Evolutionary conservation across 2,329 filamentous ascomycete species (phyloP).

Genomic region (Cladorrhinum sp.): DNA sequence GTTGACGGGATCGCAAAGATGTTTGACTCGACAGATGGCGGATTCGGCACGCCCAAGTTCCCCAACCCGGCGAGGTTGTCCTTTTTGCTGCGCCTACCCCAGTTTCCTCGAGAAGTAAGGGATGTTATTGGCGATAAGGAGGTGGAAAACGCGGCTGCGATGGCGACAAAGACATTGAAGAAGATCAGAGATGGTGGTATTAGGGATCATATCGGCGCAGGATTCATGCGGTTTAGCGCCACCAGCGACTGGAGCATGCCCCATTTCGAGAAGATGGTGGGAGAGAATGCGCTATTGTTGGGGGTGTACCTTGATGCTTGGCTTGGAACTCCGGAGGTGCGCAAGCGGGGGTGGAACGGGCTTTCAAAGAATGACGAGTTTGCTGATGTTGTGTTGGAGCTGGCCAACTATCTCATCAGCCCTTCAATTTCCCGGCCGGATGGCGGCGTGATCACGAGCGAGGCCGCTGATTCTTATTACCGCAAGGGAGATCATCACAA

Average conservation of each 20-base stretch:
- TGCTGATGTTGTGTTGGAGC: constrained; percentile 72
- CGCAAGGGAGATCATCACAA: constrained; percentile 73
- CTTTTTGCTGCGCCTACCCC: constrained; percentile 73
- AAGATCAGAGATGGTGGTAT: constrained; percentile 61
- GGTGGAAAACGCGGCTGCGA: constrained; percentile 67
- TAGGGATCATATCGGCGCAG: constrained; percentile 54
- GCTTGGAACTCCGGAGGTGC: constrained; percentile 41
- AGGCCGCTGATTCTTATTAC: constrained; percentile 83
- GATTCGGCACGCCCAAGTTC: constrained; percentile 89
- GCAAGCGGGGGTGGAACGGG: not conserved
- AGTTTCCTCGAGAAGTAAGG: constrained; percentile 67
- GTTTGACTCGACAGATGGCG: constrained; percentile 76
- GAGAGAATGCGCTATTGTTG: constrained; percentile 85
- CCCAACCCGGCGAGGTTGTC: constrained; percentile 80
- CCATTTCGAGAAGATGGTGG: constrained; percentile 96
- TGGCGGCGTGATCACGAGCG: constrained; percentile 82
- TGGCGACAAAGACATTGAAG: constrained; percentile 77
- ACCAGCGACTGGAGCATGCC: constrained; percentile 91
- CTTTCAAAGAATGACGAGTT: constrained; percentile 61
- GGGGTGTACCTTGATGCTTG: constrained; percentile 85
- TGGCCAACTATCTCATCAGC: constrained; percentile 81
- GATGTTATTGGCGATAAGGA: constrained; percentile 87
- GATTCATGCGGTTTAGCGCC: constrained; percentile 74
- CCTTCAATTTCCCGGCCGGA: constrained; percentile 61
- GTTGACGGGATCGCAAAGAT: constrained; percentile 74